A percentile compares a stretch with the other conserved stretches of the same genome.
phyloP scores from a whole-genome alignment of 2,329 filamentous ascomycete species.

The Epichloe amarillans region DNA sequence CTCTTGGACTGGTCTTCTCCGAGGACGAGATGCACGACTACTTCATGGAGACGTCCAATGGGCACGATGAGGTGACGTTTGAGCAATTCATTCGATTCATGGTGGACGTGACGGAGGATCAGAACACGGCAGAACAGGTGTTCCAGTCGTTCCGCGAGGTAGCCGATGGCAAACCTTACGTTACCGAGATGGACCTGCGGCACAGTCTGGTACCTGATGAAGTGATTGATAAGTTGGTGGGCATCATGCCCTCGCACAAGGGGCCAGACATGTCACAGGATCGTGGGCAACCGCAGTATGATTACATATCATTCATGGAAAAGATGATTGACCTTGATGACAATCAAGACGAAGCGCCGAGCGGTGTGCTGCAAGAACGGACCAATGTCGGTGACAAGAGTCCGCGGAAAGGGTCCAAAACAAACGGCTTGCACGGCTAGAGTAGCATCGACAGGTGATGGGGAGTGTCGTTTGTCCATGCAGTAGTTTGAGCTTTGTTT shows the following conservation, averaged over 20 bases:
- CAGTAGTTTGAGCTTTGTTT: not conserved
- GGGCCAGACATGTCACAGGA: slow-evolving; percentile 82
- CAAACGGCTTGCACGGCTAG: slow-evolving; percentile 18
- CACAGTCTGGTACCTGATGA: slow-evolving; percentile 94
- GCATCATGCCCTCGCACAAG: slow-evolving; percentile 72
- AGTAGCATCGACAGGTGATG: not conserved
- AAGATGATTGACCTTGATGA: slow-evolving; percentile 47
- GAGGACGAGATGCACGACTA: slow-evolving; percentile 97
- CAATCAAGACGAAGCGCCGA: slow-evolving; percentile 15
- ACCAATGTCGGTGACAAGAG: slow-evolving; percentile 19
- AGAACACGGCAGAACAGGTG: slow-evolving; percentile 96
- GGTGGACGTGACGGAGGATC: slow-evolving; percentile 97
- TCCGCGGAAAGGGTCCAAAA: slow-evolving; percentile 19
- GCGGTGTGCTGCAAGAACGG: slow-evolving; percentile 21
- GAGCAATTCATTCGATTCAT: slow-evolving; percentile 99
- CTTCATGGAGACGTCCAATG: slow-evolving; percentile 75
- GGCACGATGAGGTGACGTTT: slow-evolving; percentile 72
- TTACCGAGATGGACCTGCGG: slow-evolving; percentile 91
- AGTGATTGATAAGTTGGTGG: slow-evolving; percentile 82
- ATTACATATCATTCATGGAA: slow-evolving; percentile 97
- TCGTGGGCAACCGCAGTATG: slow-evolving; percentile 72
- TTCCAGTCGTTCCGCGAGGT: slow-evolving; percentile 97
- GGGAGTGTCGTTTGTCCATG: not conserved
- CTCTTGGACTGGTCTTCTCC: slow-evolving; percentile 86
- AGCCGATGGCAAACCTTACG: slow-evolving; percentile 95